Conservation (phyloP, 805 yeast genomes). For the Candida silvicultrix region DNA sequence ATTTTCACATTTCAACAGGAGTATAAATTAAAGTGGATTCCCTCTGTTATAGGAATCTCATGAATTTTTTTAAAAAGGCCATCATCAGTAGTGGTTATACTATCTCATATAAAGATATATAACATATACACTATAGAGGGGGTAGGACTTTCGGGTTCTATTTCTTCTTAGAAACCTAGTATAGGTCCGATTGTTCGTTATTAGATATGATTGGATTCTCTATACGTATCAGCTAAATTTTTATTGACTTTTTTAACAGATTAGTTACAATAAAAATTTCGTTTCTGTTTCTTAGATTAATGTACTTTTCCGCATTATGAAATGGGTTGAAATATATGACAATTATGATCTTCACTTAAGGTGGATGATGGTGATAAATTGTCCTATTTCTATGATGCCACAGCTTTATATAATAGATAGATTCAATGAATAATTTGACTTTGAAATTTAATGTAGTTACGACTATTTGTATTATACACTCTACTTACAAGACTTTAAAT, state of each 20-base stretch:
- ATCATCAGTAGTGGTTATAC: conserved; percentile 83
- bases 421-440: neutral
- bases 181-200: conserved; percentile 18
- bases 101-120: conserved; percentile 57
- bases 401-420: conserved; percentile 5
- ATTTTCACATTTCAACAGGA: conserved; percentile 1
- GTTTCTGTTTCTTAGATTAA: conserved; percentile 69
- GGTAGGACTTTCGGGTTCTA: conserved; percentile 4
- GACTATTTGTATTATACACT: too few species aligned
- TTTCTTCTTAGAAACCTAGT: conserved; percentile 24
- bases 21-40: conserved; percentile 27
- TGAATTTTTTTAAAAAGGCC: conserved; percentile 23
- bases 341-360: conserved; percentile 15
- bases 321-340: conserved; percentile 15
- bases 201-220: conserved; percentile 16
- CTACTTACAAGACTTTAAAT: too few species aligned
- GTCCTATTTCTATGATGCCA: conserved; percentile 24
- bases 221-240: conserved; percentile 58
- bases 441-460: neutral
- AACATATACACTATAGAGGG: conserved; percentile 32
- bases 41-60: conserved; percentile 8
- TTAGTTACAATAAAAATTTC: conserved; percentile 65
- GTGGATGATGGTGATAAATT: conserved; percentile 14
- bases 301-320: conserved; percentile 18
- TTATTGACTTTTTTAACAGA: conserved; percentile 68